Evolutionary conservation across 352 stramenopile genomes (phyloP).

Genomic region (Phytophthora uliginosa): DNA sequence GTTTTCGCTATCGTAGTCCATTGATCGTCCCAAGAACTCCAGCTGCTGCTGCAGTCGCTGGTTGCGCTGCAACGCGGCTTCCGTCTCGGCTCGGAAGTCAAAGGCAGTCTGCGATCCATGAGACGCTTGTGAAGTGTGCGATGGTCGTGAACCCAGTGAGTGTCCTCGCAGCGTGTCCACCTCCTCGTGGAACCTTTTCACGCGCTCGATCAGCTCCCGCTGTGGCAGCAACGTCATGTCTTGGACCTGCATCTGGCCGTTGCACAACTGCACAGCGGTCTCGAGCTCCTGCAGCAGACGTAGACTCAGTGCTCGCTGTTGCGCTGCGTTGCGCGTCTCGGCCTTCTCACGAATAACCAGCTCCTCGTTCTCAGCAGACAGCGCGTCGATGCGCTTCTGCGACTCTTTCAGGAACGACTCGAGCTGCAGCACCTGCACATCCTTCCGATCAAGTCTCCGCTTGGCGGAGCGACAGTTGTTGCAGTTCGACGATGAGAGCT

Average conservation of each 20-base stretch:
- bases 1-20: constrained; percentile 54
- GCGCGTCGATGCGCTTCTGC: constrained; percentile 78
- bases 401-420: constrained; percentile 85
- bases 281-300: constrained; percentile 83
- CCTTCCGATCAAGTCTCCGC: constrained; percentile 74
- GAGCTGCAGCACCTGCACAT: constrained; percentile 81
- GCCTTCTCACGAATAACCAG: constrained; percentile 64
- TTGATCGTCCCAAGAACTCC: constrained; percentile 64
- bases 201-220: constrained; percentile 78
- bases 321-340: constrained; percentile 67
- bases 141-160: constrained; percentile 28
- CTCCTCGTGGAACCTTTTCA: constrained; percentile 74
- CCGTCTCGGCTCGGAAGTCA: constrained; percentile 66
- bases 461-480: constrained; percentile 62
- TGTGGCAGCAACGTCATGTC: constrained; percentile 73
- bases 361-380: constrained; percentile 75
- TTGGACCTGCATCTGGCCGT: constrained; percentile 57
- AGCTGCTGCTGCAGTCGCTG: constrained; percentile 71
- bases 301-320: constrained; percentile 68
- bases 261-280: constrained; percentile 76
- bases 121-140: constrained; percentile 14
- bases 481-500: constrained; percentile 52
- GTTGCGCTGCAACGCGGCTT: constrained; percentile 70
- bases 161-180: constrained; percentile 44
- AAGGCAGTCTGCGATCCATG: constrained; percentile 35